Evolutionary conservation across 352 stramenopile species (phyloP).

Genomic region (Globisporangium acanthophoron): DNA sequence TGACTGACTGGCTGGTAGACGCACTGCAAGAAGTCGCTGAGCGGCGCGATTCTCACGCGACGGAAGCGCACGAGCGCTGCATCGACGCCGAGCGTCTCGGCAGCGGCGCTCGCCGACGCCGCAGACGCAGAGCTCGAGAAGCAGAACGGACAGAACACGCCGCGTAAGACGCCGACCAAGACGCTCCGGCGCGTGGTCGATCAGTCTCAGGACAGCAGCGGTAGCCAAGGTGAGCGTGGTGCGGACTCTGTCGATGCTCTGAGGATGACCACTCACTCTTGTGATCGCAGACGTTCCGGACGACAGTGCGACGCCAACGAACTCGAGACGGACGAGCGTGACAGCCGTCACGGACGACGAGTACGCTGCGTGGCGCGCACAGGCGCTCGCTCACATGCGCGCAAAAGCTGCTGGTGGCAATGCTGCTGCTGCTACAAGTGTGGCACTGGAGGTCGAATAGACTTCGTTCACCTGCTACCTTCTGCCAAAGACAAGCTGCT

Average conservation of each 20-base stretch:
- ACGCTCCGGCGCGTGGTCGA: not conserved
- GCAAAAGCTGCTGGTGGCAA: too few relatives aligned
- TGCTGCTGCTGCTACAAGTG: too few relatives aligned
- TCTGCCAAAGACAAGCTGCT: too few relatives aligned
- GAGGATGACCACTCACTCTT: not conserved
- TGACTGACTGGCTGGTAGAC: conserved; percentile 10
- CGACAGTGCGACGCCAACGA: not conserved
- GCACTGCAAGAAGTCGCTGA: conserved; percentile 39
- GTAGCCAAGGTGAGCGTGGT: not conserved
- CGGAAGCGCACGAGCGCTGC: conserved; percentile 17
- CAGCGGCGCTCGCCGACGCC: conserved; percentile 8
- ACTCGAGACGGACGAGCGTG: not conserved
- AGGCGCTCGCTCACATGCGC: conserved; percentile 5
- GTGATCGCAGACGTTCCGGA: not conserved
- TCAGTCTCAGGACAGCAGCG: not conserved
- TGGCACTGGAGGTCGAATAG: not conserved
- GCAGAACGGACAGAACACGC: not conserved
- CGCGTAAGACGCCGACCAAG: not conserved
- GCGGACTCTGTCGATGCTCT: too few relatives aligned
- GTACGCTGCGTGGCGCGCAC: conserved; percentile 2
- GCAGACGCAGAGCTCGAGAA: not conserved
- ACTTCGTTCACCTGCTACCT: not conserved
- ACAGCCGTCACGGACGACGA: not conserved
- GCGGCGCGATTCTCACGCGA: conserved; percentile 29
- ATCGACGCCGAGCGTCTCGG: not conserved